Percentiles rank a stretch among this genome's conserved stretches.
Conservation (phyloP, 139 green algal species). For the Pleodorina starrii region DNA sequence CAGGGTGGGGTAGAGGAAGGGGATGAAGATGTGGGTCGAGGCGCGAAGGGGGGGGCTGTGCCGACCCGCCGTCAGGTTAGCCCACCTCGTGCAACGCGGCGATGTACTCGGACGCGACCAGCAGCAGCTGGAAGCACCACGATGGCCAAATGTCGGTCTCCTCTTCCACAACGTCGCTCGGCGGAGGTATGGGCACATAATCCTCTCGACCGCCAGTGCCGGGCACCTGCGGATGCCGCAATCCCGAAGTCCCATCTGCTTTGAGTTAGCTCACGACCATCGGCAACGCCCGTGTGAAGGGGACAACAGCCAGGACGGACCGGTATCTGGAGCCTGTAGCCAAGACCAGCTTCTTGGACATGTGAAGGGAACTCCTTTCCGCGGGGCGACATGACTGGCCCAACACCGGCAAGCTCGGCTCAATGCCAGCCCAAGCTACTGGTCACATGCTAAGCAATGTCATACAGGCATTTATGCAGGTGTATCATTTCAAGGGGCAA, state of each 20-base stretch:
- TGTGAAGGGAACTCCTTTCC: background rate
- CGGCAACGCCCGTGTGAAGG: background rate
- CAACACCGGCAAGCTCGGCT: background rate
- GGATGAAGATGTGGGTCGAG: background rate
- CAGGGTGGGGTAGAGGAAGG: background rate
- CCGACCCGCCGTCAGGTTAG: background rate
- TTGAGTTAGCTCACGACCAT: background rate
- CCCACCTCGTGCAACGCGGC: conserved; percentile 39
- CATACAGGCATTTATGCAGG: background rate
- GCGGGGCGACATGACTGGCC: background rate
- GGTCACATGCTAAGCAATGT: background rate
- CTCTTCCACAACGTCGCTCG: background rate
- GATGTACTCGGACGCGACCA: conserved; percentile 35
- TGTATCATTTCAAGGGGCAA: background rate
- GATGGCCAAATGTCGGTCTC: background rate
- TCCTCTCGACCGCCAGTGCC: background rate
- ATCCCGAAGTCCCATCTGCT: too few relatives aligned
- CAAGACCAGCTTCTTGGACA: background rate
- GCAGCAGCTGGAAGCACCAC: conserved; percentile 1
- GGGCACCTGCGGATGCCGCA: too few relatives aligned
- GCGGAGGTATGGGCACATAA: background rate
- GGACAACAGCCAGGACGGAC: background rate
- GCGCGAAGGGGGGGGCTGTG: background rate
- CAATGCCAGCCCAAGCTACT: background rate
- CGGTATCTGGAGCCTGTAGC: background rate